Evolutionary conservation across 164 flowering plant genomes (phyloP).

Genomic region (Stephania yunnanensis): DNA sequence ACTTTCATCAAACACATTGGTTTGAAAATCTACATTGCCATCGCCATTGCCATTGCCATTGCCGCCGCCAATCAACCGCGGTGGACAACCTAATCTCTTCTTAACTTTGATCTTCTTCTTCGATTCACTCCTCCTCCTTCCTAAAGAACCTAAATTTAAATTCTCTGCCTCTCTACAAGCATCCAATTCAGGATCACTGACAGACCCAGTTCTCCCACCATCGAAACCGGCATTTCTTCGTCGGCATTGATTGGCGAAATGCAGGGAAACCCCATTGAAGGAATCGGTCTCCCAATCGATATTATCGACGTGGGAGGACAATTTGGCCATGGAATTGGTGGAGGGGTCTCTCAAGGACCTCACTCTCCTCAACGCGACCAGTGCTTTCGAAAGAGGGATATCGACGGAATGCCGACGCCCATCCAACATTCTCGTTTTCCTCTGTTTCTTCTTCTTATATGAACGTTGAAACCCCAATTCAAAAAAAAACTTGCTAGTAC

Average conservation of each 20-base stretch:
- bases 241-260: slow-evolving; percentile 26
- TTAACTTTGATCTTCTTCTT: slow-evolving; percentile 13
- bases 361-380: slow-evolving; percentile 80
- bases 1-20: slow-evolving; percentile 24
- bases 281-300: slow-evolving; percentile 70
- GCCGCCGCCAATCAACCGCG: slow-evolving; percentile 5
- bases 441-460: background rate
- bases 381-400: slow-evolving; percentile 71
- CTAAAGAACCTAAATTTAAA: slow-evolving; percentile 15
- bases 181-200: slow-evolving; percentile 27
- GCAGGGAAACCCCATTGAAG: slow-evolving; percentile 45
- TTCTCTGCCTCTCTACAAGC: slow-evolving; percentile 16
- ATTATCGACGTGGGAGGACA: slow-evolving; percentile 46
- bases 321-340: slow-evolving; percentile 71
- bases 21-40: slow-evolving; percentile 14
- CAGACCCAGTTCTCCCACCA: slow-evolving; percentile 19
- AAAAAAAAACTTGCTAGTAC: background rate
- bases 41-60: too few species aligned
- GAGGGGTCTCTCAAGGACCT: slow-evolving; percentile 89
- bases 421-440: slow-evolving; percentile 36
- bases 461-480: slow-evolving; percentile 10
- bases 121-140: slow-evolving; percentile 12
- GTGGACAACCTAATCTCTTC: slow-evolving; percentile 20
- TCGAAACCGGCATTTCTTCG: slow-evolving; percentile 15
- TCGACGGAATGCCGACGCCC: slow-evolving; percentile 81